Base-by-base conservation (phyloP, 352 stramenopile genomes). In the Globisporangium middletonii region DNA sequence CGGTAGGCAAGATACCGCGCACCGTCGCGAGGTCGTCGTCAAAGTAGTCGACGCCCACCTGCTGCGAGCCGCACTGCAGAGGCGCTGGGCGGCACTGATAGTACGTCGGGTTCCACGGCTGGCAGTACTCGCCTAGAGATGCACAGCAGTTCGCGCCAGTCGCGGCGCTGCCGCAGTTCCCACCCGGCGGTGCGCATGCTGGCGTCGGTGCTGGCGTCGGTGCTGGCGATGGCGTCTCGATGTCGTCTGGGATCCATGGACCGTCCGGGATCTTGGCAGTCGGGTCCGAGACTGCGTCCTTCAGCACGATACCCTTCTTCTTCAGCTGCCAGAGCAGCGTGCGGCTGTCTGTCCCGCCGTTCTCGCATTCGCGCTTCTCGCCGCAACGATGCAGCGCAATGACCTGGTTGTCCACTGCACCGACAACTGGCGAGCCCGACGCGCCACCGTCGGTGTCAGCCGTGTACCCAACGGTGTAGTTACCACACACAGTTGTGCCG, bases 361-460 rank as follows among this genome's bases (percentile, higher is more conserved):
- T 23, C 23, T 23, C 23, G 23, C 23, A 23, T 23, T 23, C 23
- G 35, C 23, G 30, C 35, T 41, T 41, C 0, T 13, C 8, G 8
- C 13, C 35, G 48, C 75, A 86, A 51, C 68, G 68, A 62, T 86
- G 75, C 13, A 86, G 67, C 9, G 57, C 73, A 2, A 83, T 55
- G 9, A 86, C 75, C 3, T 23, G 3, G 57, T 86, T 82, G 55
- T 83, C 73, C 2, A 50, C 56, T 15, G 59, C 46, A 4, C 62
- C 65, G 11, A 83, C 46, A 3, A 85, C 63, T 0, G 72, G 75
- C 16, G 72, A 83, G 13, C 75, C 75, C 0, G 72, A 85, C 0
- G 75, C 73, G 0, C 75, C 70, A 0, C 43, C 26, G 27, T 71
- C 49, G 1, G 75, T 83, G 51, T 86, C 75, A 0, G 73, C 66